Base-by-base conservation (phyloP, 106 monocot genomes). In the Dendrobium officinale region DNA sequence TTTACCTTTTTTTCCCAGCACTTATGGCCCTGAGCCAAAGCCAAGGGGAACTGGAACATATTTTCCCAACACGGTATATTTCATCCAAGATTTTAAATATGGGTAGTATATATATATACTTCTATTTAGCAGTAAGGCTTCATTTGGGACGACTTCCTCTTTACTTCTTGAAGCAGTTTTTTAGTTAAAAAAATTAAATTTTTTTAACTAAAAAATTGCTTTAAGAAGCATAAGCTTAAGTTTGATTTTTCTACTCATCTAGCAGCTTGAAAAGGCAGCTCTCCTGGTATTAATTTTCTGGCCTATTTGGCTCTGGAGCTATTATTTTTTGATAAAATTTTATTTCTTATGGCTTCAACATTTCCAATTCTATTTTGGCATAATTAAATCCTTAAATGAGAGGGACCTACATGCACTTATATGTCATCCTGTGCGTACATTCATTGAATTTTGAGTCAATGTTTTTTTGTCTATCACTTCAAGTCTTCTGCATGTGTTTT, bases 31-130 rank as follows among this genome's bases (percentile, higher is more conserved):
- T 19, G 87, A 95, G 54, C 84, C 83, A 37, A 84, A 77, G 82
- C 77, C 84, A 47, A 83, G 91, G 19, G 95, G 95, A 41, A 92
- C 91, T 19, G 98, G 92, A 58, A 95, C 95, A 29, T 95, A 87
- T 76, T 79, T 93, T 79, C 95, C 95, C 15, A 86, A 90, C 55
- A 85, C 48, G 92, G 97, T 97, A 94, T 82, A 41, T 67, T 19
- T 37, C 33, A 24, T 70, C 75, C 29, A 13, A 27, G 6, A 7
- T 22, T 79, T 77, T 67, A 20, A n/a, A 18, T 9, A 67, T 67
- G 9, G n/a, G n/a, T 67, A n/a, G n/a, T 9, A 2, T 26, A 26
- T 29, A 9, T 27, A 67, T 67, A 2, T 67, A 27, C 10, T 24
- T 26, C 10, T 24, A 4, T 67, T 67, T 67, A 4, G 67, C 29